Conservation (phyloP, 441 rosid genomes). For the Mallotus japonicus region DNA sequence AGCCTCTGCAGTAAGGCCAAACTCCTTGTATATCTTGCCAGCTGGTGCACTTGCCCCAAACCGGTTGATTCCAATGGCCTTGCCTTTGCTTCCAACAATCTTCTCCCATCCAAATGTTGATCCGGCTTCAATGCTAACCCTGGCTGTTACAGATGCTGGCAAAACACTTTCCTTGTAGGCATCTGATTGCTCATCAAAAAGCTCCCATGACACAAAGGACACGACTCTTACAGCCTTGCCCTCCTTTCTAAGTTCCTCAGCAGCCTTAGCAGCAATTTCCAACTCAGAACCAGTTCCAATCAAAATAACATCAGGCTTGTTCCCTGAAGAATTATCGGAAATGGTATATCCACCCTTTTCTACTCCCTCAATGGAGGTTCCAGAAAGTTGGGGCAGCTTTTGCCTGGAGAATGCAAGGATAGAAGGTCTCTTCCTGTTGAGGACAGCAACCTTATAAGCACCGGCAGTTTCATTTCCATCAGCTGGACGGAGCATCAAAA, state of each 20-base stretch:
- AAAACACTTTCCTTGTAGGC: constrained; percentile 83
- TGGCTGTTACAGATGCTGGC: constrained; percentile 63
- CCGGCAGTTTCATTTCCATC: constrained; percentile 94
- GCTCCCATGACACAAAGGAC: constrained; percentile 85
- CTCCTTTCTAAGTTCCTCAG: constrained; percentile 67
- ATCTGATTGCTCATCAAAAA: constrained; percentile 66
- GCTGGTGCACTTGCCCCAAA: constrained; percentile 95
- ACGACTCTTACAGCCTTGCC: constrained; percentile 83
- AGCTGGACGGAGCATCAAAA: constrained; percentile 86
- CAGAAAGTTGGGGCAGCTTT: constrained; percentile 74
- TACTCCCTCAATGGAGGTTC: constrained; percentile 80
- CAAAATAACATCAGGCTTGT: constrained; percentile 76
- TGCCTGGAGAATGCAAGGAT: constrained; percentile 82
- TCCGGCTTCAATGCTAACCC: constrained; percentile 88
- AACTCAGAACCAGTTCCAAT: constrained; percentile 87
- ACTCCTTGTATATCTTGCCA: constrained; percentile 72
- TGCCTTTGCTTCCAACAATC: constrained; percentile 68
- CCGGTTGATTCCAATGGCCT: constrained; percentile 70
- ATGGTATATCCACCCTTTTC: constrained; percentile 75
- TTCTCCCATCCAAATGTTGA: constrained; percentile 87
- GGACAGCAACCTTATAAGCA: constrained; percentile 69
- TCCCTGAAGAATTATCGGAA: constrained; percentile 75
- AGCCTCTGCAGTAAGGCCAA: constrained; percentile 70
- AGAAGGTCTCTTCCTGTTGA: constrained; percentile 73
- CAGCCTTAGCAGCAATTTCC: constrained; percentile 77